Percentiles rank a stretch among this genome's conserved stretches.
Evolutionary conservation across 1,284 basidiomycete genomes (phyloP).

Genomic region (Trichosporon coremiiforme): DNA sequence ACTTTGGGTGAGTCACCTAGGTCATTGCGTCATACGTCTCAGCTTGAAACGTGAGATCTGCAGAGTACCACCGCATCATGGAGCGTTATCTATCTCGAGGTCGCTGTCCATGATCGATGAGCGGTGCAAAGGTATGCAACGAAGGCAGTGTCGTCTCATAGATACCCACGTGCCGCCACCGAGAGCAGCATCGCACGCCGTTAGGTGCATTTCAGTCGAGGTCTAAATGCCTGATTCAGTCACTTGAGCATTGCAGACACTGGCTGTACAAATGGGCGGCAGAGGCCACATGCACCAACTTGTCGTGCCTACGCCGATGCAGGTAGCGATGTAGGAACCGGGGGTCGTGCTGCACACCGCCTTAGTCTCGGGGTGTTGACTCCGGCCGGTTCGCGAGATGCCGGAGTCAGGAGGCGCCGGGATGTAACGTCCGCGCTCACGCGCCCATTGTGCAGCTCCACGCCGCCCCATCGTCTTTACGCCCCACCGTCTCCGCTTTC

Average conservation of each 20-base stretch:
- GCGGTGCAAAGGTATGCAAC: not conserved
- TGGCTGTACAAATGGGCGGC: not conserved
- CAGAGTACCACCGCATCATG: not conserved
- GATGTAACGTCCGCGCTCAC: no score
- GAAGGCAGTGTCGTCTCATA: not conserved
- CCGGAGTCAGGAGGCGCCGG: no score
- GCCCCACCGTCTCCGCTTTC: no score
- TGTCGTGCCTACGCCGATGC: not conserved
- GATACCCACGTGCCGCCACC: no score
- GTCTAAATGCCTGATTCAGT: not conserved
- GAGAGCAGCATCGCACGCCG: no score
- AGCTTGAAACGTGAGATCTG: not conserved
- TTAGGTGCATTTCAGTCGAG: not conserved
- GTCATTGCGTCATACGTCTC: not conserved
- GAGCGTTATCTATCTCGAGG: no score
- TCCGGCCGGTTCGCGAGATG: no score
- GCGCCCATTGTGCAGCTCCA: no score
- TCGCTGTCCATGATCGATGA: not conserved
- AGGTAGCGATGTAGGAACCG: not conserved
- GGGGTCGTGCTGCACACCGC: not conserved
- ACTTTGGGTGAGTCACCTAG: not conserved
- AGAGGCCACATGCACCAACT: not conserved
- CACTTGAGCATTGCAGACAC: not conserved
- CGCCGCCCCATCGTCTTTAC: no score
- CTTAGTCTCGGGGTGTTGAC: not conserved